These are phyloP conservation scores for Zychaea mexicana DNA, from an alignment of 371 early-diverging fungal genomes.

Conservation along the genomic window DNA sequence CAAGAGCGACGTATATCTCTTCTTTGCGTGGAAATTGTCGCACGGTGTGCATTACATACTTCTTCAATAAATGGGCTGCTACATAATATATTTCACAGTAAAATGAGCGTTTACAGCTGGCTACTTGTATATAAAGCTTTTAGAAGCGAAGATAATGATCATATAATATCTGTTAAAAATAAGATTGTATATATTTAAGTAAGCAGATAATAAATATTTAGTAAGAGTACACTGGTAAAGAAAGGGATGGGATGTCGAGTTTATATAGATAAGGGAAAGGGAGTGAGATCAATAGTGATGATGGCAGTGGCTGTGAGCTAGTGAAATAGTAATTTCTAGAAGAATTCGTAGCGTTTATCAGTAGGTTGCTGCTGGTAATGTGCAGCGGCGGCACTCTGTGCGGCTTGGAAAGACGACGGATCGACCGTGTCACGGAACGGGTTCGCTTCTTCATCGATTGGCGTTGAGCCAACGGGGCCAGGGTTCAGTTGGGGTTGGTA, in stretches of 20 bases:
- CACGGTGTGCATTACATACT: no score
- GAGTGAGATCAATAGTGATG: neutral
- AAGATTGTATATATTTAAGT: neutral
- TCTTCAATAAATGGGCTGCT: no score
- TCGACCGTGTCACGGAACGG: conserved; percentile 12
- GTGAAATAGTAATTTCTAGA: conserved; percentile 6
- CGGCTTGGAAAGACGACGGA: conserved; percentile 11
- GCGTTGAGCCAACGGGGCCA: conserved; percentile 2
- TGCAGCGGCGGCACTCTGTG: conserved; percentile 8
- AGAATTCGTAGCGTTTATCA: conserved; percentile 8
- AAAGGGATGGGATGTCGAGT: neutral
- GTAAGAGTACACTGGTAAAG: neutral
- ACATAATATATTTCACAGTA: no score
- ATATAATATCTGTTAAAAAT: neutral
- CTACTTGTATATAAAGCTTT: neutral
- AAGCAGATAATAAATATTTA: neutral
- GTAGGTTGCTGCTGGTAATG: conserved; percentile 10
- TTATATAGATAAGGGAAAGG: neutral
- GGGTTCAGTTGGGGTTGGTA: conserved; percentile 9
- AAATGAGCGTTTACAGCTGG: no score
- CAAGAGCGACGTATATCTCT: no score
- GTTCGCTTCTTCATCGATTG: neutral
- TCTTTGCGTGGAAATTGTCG: no score
- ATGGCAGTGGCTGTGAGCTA: neutral
- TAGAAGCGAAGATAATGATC: neutral